phyloP scores from a whole-genome alignment of 2,329 filamentous ascomycete genomes.

The Allantophomopsis cytisporea region DNA sequence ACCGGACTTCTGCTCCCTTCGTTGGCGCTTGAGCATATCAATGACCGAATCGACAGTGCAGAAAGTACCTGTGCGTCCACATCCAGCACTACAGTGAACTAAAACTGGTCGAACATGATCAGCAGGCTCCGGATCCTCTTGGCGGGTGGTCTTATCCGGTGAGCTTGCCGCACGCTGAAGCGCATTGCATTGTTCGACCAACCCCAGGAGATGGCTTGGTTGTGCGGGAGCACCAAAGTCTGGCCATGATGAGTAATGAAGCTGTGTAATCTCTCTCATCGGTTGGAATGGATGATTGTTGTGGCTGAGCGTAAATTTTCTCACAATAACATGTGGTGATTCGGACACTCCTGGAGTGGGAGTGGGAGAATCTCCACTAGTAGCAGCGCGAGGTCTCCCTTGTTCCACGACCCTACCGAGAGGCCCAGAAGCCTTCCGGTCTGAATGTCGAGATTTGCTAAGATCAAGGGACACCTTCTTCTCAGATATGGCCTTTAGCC shows the following conservation, averaged over 20 bases:
- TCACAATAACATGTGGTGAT: slow-evolving; percentile 64
- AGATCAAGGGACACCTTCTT: slow-evolving; percentile 66
- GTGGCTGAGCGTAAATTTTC: slow-evolving; percentile 78
- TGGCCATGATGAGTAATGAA: slow-evolving; percentile 94
- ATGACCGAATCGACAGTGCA: slow-evolving; percentile 94
- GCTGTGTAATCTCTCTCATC: slow-evolving; percentile 83
- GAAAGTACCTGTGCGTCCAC: slow-evolving; percentile 89
- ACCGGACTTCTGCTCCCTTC: slow-evolving; percentile 20
- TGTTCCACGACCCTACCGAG: slow-evolving; percentile 16
- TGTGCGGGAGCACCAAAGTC: slow-evolving; percentile 91
- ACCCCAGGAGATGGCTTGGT: slow-evolving; percentile 69
- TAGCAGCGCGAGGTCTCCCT: slow-evolving; percentile 38
- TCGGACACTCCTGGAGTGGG: slow-evolving; percentile 30
- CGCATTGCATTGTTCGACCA: slow-evolving; percentile 79
- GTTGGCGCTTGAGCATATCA: slow-evolving; percentile 90
- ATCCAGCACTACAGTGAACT: slow-evolving; percentile 93
- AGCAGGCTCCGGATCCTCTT: slow-evolving; percentile 45
- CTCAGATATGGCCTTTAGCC: slow-evolving; percentile 66
- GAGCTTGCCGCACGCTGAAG: slow-evolving; percentile 44
- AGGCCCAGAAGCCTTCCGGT: slow-evolving; percentile 2
- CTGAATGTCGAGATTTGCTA: slow-evolving; percentile 29
- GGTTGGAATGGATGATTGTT: slow-evolving; percentile 65
- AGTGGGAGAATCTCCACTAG: slow-evolving; percentile 28
- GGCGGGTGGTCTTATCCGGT: slow-evolving; percentile 19
- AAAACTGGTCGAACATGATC: slow-evolving; percentile 54